Conservation (phyloP, 2,329 filamentous ascomycete genomes). For the Penicillium brasilianum region DNA sequence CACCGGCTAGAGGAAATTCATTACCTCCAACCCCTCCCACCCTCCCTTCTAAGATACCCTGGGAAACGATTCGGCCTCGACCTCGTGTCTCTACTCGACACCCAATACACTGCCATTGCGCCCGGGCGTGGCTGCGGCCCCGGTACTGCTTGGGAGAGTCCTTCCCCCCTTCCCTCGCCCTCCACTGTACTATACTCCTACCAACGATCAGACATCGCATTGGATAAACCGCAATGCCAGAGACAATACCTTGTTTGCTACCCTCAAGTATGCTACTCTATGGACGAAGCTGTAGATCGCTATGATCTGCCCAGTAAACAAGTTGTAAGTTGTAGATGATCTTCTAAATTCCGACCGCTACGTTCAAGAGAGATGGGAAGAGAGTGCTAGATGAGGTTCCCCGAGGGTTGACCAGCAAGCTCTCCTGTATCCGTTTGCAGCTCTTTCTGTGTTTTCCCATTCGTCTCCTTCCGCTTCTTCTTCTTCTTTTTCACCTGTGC, state of each 20-base stretch:
- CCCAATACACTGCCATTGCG: conserved; percentile 9
- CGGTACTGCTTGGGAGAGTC: not conserved
- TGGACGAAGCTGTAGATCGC: not conserved
- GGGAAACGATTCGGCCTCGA: not conserved
- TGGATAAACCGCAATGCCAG: not conserved
- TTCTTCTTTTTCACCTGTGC: conserved; percentile 32
- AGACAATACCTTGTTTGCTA: not conserved
- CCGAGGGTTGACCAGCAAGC: not conserved
- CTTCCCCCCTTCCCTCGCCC: not conserved
- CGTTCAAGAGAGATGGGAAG: not conserved
- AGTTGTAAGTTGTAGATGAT: not conserved
- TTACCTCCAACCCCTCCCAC: not conserved
- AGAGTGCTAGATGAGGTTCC: not conserved
- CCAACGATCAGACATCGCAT: not conserved
- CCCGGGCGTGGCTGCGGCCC: not conserved
- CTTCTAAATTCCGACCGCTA: not conserved
- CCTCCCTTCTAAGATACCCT: conserved; percentile 22
- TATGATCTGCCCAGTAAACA: not conserved
- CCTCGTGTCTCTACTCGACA: not conserved
- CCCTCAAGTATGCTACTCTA: not conserved
- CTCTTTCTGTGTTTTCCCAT: not conserved
- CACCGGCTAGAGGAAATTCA: conserved; percentile 22
- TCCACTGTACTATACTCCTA: not conserved
- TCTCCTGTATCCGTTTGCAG: not conserved
- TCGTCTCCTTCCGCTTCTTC: not conserved